Evolutionary conservation across 306 rosid genomes (phyloP), one percentile per base, ranked within the genome.

Genomic region (Pachyrhizus erosus): DNA sequence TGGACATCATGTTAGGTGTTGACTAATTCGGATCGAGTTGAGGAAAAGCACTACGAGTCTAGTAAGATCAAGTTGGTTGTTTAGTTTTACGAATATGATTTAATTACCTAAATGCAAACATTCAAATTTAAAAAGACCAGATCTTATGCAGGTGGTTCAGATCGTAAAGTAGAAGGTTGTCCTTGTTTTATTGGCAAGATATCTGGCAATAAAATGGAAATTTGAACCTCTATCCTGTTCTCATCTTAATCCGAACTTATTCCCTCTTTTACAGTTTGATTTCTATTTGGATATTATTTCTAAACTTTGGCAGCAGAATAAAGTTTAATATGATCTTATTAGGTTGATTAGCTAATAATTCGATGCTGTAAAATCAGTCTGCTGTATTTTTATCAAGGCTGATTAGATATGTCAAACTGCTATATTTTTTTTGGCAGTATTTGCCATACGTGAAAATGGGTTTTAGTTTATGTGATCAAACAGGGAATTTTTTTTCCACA

Each of bases 111-210:
- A 54, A 51, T 54, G 51, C 23, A 54, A 73, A 12, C 62, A 1
- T 29, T 73, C 31, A 57, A 73, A 51, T 10, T 14, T 12, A 54
- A 8, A 54, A 54, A 21, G 2, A 23, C 39, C 3, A 52, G 13
- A 52, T 31, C 13, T 5, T 18, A 13, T 37, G 21, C 6, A 33
- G 67, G 66, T 54, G 31, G 26, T 42, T 10, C 55, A 12, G 65
- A 51, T 67, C 31, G 17, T 9, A 37, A 37, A 12, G 23, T 37
- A 68, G 31, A 68, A 68, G 29, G 26, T 1, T 67, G 46, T 18
- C 31, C 37, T 18, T 73, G 74, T 23, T 23, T 37, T 60, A 33
- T 33, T 72, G 8, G 66, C n/a, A 81, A 80, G 15, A 46, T 48
- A 33, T 15, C 15, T 78, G 67, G 33, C 23, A 48, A 48, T 48